Evolutionary conservation across 2,329 filamentous ascomycete species (phyloP).

Genomic region (Amauroascus niger): DNA sequence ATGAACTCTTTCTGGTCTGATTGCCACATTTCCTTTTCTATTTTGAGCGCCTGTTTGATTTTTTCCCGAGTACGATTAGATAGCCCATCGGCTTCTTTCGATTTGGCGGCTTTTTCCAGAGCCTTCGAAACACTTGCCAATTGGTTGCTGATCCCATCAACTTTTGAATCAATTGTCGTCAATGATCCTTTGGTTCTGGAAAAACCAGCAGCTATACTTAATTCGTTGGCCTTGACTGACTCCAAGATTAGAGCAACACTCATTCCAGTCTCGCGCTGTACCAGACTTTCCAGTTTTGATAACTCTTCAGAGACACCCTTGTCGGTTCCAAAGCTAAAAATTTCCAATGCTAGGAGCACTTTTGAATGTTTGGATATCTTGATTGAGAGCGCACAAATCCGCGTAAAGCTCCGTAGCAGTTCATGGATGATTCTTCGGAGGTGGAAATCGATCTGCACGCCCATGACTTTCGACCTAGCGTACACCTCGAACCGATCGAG

Average conservation of each 20-base stretch:
- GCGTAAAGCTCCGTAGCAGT: constrained; percentile 22
- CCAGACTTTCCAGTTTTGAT: constrained; percentile 19
- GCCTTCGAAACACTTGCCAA: constrained; percentile 11
- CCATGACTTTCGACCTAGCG: constrained; percentile 18
- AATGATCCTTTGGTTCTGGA: constrained; percentile 13
- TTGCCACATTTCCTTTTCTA: constrained; percentile 16
- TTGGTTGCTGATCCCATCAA: constrained; percentile 13
- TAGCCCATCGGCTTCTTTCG: constrained; percentile 12
- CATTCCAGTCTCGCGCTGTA: constrained; percentile 24
- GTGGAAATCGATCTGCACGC: constrained; percentile 20
- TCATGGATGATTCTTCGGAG: constrained; percentile 23
- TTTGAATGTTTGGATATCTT: constrained; percentile 22
- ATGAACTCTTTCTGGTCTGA: constrained; percentile 16
- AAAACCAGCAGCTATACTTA: constrained; percentile 16
- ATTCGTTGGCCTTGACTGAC: constrained; percentile 22
- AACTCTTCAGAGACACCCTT: constrained; percentile 24
- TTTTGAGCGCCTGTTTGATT: constrained; percentile 16
- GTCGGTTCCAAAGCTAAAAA: constrained; percentile 24
- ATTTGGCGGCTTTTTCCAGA: constrained; percentile 11
- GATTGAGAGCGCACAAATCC: constrained; percentile 23
- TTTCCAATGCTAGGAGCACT: constrained; percentile 21
- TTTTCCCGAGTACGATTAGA: constrained; percentile 14
- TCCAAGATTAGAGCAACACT: constrained; percentile 22
- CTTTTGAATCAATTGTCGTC: constrained; percentile 12
- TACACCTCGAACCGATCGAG: constrained; percentile 24